phyloP scores from a whole-genome alignment of 2,329 filamentous ascomycete genomes.

The Ilyonectria robusta region DNA sequence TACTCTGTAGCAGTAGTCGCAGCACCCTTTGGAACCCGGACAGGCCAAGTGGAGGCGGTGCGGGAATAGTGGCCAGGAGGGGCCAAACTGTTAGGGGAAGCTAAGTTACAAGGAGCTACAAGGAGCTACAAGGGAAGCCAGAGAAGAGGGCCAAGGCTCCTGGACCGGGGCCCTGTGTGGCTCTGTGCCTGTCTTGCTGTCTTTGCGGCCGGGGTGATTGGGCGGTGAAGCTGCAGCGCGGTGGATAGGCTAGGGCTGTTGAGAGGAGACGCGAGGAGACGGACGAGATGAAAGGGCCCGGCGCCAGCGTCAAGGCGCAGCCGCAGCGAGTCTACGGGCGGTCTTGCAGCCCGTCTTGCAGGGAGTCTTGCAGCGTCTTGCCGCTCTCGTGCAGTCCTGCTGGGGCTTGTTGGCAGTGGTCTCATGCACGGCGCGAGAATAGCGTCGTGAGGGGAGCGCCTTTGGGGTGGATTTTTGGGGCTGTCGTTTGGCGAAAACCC shows the following conservation, averaged over 20 bases:
- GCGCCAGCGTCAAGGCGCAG: slow-evolving; percentile 28
- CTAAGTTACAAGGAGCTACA: not conserved
- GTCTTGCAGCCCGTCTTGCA: not conserved
- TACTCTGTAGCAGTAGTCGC: no score
- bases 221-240: slow-evolving; percentile 43
- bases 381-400: slow-evolving; percentile 5
- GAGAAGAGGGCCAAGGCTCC: not conserved
- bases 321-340: slow-evolving; percentile 13
- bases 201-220: slow-evolving; percentile 39
- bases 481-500: not conserved
- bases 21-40: slow-evolving; percentile 12
- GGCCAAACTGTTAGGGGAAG: slow-evolving; percentile 8
- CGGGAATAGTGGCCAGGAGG: slow-evolving; percentile 27
- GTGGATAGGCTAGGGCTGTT: slow-evolving; percentile 24
- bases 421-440: slow-evolving; percentile 45
- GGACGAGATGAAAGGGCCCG: slow-evolving; percentile 9
- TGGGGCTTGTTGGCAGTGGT: slow-evolving; percentile 38
- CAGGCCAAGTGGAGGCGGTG: slow-evolving; percentile 24
- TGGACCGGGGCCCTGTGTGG: not conserved
- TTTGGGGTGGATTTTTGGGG: slow-evolving; percentile 14
- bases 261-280: slow-evolving; percentile 2
- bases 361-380: not conserved
- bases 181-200: slow-evolving; percentile 22
- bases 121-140: not conserved
- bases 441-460: slow-evolving; percentile 36